A percentile compares a stretch with the other conserved stretches of the same genome.
Conservation (phyloP, 768 basidiomycete genomes). For the Naganishia antarctica region DNA sequence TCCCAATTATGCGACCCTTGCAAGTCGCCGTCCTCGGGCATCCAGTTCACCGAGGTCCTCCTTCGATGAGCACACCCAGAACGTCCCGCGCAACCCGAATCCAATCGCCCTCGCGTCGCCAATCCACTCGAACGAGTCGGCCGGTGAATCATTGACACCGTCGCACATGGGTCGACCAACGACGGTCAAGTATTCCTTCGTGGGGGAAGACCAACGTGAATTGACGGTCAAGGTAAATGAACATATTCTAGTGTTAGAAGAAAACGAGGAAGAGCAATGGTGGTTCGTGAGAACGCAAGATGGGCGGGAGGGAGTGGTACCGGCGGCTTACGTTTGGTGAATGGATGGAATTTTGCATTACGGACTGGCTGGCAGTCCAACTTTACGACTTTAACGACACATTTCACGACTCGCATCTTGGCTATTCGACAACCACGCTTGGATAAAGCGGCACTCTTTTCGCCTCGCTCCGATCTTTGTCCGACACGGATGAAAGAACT, state of each 20-base stretch:
- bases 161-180: slow-evolving; percentile 41
- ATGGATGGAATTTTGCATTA: too few species aligned
- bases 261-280: slow-evolving; percentile 68
- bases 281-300: slow-evolving; percentile 83
- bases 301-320: slow-evolving; percentile 82
- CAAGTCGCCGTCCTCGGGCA: not conserved
- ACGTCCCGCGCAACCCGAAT: not conserved
- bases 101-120: slow-evolving; percentile 9
- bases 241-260: slow-evolving; percentile 46
- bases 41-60: not conserved
- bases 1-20: not conserved
- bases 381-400: slow-evolving; percentile 19
- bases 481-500: too few species aligned
- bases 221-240: slow-evolving; percentile 45
- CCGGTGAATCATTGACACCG: slow-evolving; percentile 18
- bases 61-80: not conserved
- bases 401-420: slow-evolving; percentile 13
- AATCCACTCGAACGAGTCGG: slow-evolving; percentile 14
- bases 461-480: not conserved
- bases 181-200: slow-evolving; percentile 46
- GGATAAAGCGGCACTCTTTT: not conserved
- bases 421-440: not conserved
- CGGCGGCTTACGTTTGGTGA: slow-evolving; percentile 63
- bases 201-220: slow-evolving; percentile 47
- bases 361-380: not conserved